Conservation (phyloP, 176 grass and related monocot species). For the Rhipidocladum racemiflorum region DNA sequence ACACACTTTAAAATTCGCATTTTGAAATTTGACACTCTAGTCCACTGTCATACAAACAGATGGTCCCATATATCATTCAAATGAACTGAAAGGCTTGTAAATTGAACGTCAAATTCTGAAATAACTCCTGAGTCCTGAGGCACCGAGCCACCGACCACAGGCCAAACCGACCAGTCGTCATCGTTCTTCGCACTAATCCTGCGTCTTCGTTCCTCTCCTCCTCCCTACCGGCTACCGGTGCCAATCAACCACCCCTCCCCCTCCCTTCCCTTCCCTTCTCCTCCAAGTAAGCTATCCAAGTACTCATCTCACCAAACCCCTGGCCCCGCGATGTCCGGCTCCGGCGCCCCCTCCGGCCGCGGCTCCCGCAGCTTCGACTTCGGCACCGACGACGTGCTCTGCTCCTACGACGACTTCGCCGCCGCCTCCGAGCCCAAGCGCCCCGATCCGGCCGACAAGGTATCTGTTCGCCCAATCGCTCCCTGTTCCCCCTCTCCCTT, state of each 20-base stretch:
- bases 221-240: background rate
- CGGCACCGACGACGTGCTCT: conserved; percentile 65
- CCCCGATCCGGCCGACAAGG: conserved; percentile 55
- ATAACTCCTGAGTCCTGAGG: too few species aligned
- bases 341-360: conserved; percentile 50
- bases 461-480: background rate
- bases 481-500: background rate
- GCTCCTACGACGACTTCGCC: conserved; percentile 76
- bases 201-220: too few species aligned
- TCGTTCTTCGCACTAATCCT: background rate
- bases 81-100: too few species aligned
- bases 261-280: background rate
- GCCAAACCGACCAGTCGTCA: conserved; percentile 21
- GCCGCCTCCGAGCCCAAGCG: conserved; percentile 51
- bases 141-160: background rate
- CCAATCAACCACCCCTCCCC: background rate
- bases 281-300: conserved; percentile 27
- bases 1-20: too few species aligned
- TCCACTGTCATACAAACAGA: too few species aligned
- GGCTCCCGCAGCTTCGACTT: conserved; percentile 65
- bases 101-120: too few species aligned
- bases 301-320: conserved; percentile 37
- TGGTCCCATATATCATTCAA: too few species aligned
- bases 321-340: conserved; percentile 40
- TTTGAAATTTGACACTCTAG: too few species aligned